Base-by-base conservation (phyloP, 345 rosid species). In the Gossypium thurberi region DNA sequence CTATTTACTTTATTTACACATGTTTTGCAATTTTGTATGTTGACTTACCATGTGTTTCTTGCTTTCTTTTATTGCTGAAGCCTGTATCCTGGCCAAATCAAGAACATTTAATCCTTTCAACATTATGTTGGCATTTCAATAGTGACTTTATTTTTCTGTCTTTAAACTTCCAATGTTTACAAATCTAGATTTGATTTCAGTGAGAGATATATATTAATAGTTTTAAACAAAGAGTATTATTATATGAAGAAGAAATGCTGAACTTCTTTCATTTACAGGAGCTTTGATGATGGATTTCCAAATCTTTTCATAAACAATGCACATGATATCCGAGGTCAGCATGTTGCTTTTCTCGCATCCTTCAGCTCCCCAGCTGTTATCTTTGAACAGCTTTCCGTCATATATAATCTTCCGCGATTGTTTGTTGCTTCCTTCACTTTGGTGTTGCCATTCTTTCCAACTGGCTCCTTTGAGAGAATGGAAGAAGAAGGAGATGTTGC, bases 401-500 rank as follows among this genome's bases (percentile, higher is more conserved):
- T 95, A 72, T 95, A 92, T 86, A 90, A 91, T 53, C 92, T 95
- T 23, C 99, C 99, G 0, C 87, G 94, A 59, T 82, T 95, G 73
- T 95, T 95, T 80, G 96, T 93, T 7, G 96, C 97, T 33, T 95
- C 97, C 48, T 95, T 95, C 82, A 85, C 96, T 0, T 82, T 95
- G 86, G 98, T 95, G 11, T 80, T 95, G 74, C 97, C 99, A 17
- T 95, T 92, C 88, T 95, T 95, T 76, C 98, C 99, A 8, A 95
- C 99, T 69, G 99, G 98, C 59, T 91, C 98, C 71, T 92, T 95
- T 56, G 99, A 95, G 84, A 88, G 98, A 67, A 95, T 95, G 99
- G 99, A 95, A 78, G 98, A 92, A 73, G 99, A 95, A 83, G 99
- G 99, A 58, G 98, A 95, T 78, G 98, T 95, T 25, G 98, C 99